Percentiles rank a stretch among this genome's conserved stretches.
These are phyloP conservation scores for Huntiella decipiens DNA, from an alignment of 2,329 filamentous ascomycete genomes.

Conservation along the genomic window DNA sequence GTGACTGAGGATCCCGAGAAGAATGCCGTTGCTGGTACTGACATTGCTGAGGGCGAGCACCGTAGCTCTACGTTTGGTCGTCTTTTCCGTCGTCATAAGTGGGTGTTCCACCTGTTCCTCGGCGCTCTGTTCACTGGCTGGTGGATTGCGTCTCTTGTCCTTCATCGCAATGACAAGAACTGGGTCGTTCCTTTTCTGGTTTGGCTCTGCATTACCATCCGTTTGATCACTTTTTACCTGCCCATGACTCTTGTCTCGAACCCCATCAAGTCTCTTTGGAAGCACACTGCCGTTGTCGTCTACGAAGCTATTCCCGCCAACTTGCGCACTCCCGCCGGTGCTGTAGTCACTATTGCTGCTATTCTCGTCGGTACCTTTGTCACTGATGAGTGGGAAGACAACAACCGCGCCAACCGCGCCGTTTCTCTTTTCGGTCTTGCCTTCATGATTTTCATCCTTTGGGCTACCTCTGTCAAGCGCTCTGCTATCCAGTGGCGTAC, in stretches of 20 bases:
- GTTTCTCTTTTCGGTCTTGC: slow-evolving; percentile 62
- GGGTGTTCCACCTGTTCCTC: slow-evolving; percentile 27
- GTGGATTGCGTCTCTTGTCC: slow-evolving; percentile 59
- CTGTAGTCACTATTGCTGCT: slow-evolving; percentile 43
- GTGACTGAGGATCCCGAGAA: slow-evolving; percentile 21
- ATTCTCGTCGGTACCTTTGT: slow-evolving; percentile 65
- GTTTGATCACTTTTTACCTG: slow-evolving; percentile 55
- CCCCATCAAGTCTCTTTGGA: slow-evolving; percentile 51
- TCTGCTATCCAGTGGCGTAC: slow-evolving; percentile 51
- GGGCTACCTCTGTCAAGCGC: slow-evolving; percentile 50
- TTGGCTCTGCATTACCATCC: slow-evolving; percentile 55
- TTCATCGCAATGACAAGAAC: slow-evolving; percentile 53
- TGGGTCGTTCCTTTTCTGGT: slow-evolving; percentile 75
- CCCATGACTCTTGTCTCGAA: slow-evolving; percentile 46
- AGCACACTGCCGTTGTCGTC: slow-evolving; percentile 38
- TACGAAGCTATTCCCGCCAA: slow-evolving; percentile 45
- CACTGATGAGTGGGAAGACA: slow-evolving; percentile 51
- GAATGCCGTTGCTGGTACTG: slow-evolving; percentile 14
- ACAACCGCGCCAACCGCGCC: slow-evolving; percentile 62
- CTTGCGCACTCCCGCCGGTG: slow-evolving; percentile 35
- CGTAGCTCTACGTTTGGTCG: slow-evolving; percentile 15
- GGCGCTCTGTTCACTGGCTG: slow-evolving; percentile 34
- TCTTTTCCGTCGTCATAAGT: slow-evolving; percentile 27
- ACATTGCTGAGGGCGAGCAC: slow-evolving; percentile 13
- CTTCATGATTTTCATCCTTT: slow-evolving; percentile 51